These are phyloP conservation scores for Trebouxia sp. DNA, from an alignment of 139 green algal genomes.

Conservation along the genomic window DNA sequence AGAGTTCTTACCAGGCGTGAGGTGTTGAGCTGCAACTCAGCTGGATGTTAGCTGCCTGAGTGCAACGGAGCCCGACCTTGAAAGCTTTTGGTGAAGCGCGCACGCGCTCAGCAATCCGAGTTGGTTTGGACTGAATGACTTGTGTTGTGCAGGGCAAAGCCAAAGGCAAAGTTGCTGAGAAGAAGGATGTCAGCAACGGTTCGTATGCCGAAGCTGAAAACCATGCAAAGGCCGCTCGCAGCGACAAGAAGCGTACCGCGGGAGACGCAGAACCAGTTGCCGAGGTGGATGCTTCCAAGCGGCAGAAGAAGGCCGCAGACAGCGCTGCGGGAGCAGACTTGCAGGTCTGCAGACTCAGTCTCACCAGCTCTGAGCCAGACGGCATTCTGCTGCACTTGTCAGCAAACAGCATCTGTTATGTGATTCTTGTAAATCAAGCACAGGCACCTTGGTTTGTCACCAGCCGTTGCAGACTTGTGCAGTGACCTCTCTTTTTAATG, in stretches of 20 bases:
- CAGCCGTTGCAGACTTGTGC: too few relatives aligned
- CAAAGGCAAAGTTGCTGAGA: not conserved
- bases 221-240: not conserved
- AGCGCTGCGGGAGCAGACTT: not conserved
- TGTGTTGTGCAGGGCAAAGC: slow-evolving; percentile 3
- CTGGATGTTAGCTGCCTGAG: not conserved
- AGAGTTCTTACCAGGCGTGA: too few relatives aligned
- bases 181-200: not conserved
- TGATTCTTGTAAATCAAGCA: too few relatives aligned
- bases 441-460: too few relatives aligned
- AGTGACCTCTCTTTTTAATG: too few relatives aligned
- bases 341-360: not conserved
- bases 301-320: not conserved
- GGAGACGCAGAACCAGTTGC: not conserved
- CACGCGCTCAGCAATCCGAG: too few relatives aligned
- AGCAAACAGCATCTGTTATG: too few relatives aligned
- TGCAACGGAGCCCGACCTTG: too few relatives aligned
- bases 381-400: not conserved
- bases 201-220: not conserved
- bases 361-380: not conserved
- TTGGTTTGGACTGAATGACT: too few relatives aligned
- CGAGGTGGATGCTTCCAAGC: not conserved
- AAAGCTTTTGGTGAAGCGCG: too few relatives aligned
- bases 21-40: too few relatives aligned
- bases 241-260: not conserved